Evolutionary conservation across 306 rosid genomes (phyloP).

Genomic region (Acmispon strigosus): DNA sequence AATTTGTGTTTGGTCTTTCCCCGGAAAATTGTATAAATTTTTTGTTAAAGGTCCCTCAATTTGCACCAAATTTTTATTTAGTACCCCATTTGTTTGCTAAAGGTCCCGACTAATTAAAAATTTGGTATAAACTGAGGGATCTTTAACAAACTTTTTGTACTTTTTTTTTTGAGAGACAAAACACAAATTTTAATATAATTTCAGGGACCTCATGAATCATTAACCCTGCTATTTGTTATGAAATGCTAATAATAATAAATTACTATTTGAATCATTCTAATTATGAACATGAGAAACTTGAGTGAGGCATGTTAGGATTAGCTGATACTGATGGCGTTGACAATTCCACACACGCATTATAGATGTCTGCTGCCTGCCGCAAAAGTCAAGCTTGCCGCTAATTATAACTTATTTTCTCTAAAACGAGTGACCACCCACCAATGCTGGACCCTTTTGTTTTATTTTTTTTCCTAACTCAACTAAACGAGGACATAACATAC

Average conservation of each 20-base stretch:
- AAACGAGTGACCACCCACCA: neutral
- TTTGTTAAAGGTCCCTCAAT: no score
- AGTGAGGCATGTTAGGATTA: neutral
- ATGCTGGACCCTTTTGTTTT: neutral
- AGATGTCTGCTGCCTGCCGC: neutral
- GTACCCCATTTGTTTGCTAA: no score
- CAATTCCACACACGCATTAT: slow-evolving; percentile 7
- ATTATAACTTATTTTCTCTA: neutral
- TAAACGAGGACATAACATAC: neutral
- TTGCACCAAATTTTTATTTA: no score
- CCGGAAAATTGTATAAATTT: no score
- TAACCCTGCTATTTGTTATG: neutral
- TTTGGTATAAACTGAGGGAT: no score
- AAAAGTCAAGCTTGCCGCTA: neutral
- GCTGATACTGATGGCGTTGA: neutral
- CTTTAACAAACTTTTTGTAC: no score
- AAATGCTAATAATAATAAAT: neutral
- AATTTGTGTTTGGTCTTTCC: no score
- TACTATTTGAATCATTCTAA: neutral
- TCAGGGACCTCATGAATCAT: no score
- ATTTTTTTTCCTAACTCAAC: neutral
- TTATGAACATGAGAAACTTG: neutral
- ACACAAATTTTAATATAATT: no score
- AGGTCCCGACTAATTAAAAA: no score
- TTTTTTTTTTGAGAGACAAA: no score